Percentiles rank a stretch among this genome's conserved stretches.
These are phyloP conservation scores for Dioscorea cayenensis DNA, from an alignment of 116 monocot species.

Conservation along the genomic window DNA sequence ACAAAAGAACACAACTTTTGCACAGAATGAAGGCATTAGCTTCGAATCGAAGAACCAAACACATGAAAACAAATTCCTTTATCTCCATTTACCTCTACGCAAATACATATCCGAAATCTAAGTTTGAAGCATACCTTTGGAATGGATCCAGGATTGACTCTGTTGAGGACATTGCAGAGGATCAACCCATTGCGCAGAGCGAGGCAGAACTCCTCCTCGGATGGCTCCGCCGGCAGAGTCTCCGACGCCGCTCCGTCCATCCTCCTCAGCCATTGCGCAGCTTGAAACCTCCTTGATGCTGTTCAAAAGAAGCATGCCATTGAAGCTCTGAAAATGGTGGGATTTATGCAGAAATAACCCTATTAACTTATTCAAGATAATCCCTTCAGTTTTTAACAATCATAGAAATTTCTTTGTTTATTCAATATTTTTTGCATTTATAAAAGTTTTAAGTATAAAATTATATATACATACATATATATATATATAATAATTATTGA, in stretches of 20 bases:
- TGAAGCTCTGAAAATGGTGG: not conserved
- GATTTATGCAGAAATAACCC: not conserved
- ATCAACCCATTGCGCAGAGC: slow-evolving; percentile 82
- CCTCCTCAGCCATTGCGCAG: slow-evolving; percentile 78
- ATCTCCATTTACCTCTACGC: no score
- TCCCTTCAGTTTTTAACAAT: no score
- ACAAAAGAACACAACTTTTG: no score
- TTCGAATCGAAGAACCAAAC: no score
- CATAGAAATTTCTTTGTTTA: no score
- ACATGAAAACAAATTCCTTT: no score
- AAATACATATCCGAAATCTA: no score
- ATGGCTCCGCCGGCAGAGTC: slow-evolving; percentile 59
- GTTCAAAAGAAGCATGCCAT: not conserved
- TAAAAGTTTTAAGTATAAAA: no score
- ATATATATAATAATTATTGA: no score
- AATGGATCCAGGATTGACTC: slow-evolving; percentile 71
- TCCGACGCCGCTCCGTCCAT: slow-evolving; percentile 63
- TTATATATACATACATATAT: no score
- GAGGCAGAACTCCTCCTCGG: slow-evolving; percentile 78
- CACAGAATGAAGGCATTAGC: no score
- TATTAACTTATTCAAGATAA: not conserved
- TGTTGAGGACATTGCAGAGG: slow-evolving; percentile 85
- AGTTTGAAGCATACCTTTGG: slow-evolving; percentile 43
- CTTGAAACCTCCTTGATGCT: slow-evolving; percentile 79
- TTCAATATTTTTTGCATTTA: no score